Base-by-base conservation (phyloP, 495 filamentous ascomycete genomes). In the Xylaria intraflava region DNA sequence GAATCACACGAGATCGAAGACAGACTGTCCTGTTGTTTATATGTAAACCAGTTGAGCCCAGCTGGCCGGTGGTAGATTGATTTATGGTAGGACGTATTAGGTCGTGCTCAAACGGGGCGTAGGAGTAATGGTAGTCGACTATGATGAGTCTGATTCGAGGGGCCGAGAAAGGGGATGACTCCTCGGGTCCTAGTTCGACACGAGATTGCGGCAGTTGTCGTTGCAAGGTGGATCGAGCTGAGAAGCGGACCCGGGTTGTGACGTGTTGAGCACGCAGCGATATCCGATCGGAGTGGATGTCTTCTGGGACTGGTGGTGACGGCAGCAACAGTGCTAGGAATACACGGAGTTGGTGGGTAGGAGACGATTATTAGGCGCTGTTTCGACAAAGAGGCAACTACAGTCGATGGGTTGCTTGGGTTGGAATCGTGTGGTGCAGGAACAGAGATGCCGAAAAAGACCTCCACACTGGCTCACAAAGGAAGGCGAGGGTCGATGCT, bases 211-310 rank as follows among this genome's bases (percentile, higher is more conserved):
- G 51, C 44, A 50, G 49, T 56, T 35, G 52, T 55, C 43, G 56
- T 57, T 51, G 20, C 58, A 54, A 64, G 46, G 56, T 61, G 48
- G 54, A 51, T 27, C 61, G 60, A 26, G 49, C 35, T 52, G 20
- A 36, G 50, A 49, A 56, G 58, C 61, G 58, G 60, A 58, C 57
- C 58, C 56, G 54, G 58, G 42, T 40, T 64, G 64, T 66, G 69
- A 71, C 72, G 69, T 68, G 58, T 58, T 73, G 67, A 72, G 67
- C 66, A 67, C 63, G 66, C 66, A 65, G 17, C 35, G 35, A n/a
- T 38, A 69, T 72, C 70, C 72, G 73, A 61, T 70, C 61, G 70
- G 66, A 65, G 66, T 62, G 65, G 55, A 51, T 60, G 60, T 62
- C 35, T 14, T 55, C 63, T 65, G 55, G 51, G 62, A 52, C 51